These are phyloP conservation scores for Sambucus nigra DNA, from an alignment of 129 eudicot species.

Conservation along the genomic window DNA sequence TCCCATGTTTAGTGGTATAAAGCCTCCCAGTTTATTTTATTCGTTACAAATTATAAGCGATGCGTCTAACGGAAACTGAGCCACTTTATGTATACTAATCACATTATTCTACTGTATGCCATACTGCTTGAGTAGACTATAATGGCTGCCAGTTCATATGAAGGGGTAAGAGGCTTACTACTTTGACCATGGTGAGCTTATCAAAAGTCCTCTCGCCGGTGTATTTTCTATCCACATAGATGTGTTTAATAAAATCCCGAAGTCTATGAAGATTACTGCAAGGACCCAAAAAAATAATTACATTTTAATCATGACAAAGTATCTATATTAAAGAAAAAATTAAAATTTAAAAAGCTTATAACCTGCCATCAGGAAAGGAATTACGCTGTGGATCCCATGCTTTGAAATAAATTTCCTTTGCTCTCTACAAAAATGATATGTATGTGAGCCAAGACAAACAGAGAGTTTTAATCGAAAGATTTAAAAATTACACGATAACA, in stretches of 20 bases:
- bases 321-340: background rate
- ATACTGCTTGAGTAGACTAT: no score
- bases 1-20: no score
- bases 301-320: background rate
- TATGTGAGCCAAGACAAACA: background rate
- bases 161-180: conserved; percentile 20
- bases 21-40: no score
- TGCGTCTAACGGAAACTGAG: no score
- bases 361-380: conserved; percentile 41
- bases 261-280: conserved; percentile 43
- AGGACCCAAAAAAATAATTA: background rate
- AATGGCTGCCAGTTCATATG: background rate
- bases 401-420: conserved; percentile 44
- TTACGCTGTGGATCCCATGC: conserved; percentile 46
- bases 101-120: no score
- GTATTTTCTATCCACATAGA: conserved; percentile 38
- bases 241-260: conserved; percentile 53
- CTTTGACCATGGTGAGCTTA: conserved; percentile 17
- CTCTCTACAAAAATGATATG: conserved; percentile 25
- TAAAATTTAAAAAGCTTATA: background rate
- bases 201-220: conserved; percentile 27
- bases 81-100: no score
- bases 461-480: no score
- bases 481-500: no score
- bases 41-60: no score